Base-by-base conservation (phyloP, 805 yeast genomes). In the Yarrowia sp. region DNA sequence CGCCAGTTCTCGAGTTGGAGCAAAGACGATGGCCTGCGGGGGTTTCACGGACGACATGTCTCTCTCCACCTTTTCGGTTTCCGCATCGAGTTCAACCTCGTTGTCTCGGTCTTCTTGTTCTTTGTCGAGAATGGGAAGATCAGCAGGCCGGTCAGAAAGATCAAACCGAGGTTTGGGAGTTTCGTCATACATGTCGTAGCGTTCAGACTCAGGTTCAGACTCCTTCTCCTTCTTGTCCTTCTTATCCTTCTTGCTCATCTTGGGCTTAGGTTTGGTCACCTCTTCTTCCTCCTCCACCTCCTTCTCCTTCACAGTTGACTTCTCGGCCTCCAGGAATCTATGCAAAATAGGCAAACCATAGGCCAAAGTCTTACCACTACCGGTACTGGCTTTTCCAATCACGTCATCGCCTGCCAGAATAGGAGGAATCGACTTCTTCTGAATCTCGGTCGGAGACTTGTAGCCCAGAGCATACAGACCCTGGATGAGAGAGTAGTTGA, bases 1-100 rank as follows among this genome's bases (percentile, higher is more conserved):
- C 0, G 97, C 98, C 74, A 95, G 83, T 77, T 95, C 99, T 82
- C 99, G 85, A 0, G 99, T 95, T 41, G 99, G 99, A 0, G 97
- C 89, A 75, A 95, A 90, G 38, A 95, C 85, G 12, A 95, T 81
- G 5, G 92, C 98, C 5, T 87, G 80, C 3, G 97, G 93, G 26
- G 82, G 71, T 11, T 69, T 65, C 7, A 59, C 65, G 35, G 70
- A 71, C 15, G 64, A 53, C 32, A 41, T 48, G 36, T 70, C 71
- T 8, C 58, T 55, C 14, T 67, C 70, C 1, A 58, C 70, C 14
- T 53, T 43, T 10, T 63, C 67, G 4, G 43, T 8, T 12, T 48
- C 56, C 5, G 12, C 56, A 10, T 63, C 67, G 4, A 48, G 38
- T 4, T 56, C 52, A 61, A 72, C 1, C 72, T 73, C 8, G 67